These are phyloP conservation scores for Hippophae tibetana DNA, from an alignment of 306 rosid genomes.

Conservation along the genomic window DNA sequence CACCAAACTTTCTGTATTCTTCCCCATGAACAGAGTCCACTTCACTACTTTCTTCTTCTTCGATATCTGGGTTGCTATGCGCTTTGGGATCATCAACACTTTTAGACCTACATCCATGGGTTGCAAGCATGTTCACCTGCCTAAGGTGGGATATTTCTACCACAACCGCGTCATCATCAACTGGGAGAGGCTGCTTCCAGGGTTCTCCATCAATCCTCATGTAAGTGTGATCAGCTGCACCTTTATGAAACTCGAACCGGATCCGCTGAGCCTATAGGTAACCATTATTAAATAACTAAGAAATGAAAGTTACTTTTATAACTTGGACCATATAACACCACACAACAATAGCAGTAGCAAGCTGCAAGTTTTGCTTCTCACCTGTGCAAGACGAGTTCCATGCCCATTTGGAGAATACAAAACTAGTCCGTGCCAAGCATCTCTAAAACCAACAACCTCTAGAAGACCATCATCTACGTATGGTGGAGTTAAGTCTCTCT, in stretches of 20 bases:
- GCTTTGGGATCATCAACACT: constrained; percentile 43
- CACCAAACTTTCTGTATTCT: constrained; percentile 87
- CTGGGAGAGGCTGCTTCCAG: constrained; percentile 94
- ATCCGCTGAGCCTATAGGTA: constrained; percentile 55
- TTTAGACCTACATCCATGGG: constrained; percentile 39
- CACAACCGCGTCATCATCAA: constrained; percentile 66
- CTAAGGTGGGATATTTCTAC: constrained; percentile 85
- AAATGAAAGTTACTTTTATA: not conserved
- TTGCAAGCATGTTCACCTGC: constrained; percentile 92
- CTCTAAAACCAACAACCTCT: constrained; percentile 87
- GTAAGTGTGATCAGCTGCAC: constrained; percentile 58
- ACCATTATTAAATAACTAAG: constrained; percentile 5
- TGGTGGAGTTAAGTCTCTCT: constrained; percentile 72
- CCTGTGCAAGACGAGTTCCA: constrained; percentile 99
- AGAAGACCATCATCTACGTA: constrained; percentile 82
- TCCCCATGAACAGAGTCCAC: constrained; percentile 37
- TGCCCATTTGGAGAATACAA: constrained; percentile 89
- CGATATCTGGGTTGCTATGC: constrained; percentile 21
- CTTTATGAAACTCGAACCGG: constrained; percentile 71
- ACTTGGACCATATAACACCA: not conserved
- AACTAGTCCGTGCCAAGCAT: constrained; percentile 98
- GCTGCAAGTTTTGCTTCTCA: constrained; percentile 12
- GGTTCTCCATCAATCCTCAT: constrained; percentile 98
- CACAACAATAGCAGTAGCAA: not conserved
- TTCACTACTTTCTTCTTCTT: constrained; percentile 38